phyloP scores from a whole-genome alignment of 2,329 filamentous ascomycete species.

The Hymenoscyphus fraxineus region DNA sequence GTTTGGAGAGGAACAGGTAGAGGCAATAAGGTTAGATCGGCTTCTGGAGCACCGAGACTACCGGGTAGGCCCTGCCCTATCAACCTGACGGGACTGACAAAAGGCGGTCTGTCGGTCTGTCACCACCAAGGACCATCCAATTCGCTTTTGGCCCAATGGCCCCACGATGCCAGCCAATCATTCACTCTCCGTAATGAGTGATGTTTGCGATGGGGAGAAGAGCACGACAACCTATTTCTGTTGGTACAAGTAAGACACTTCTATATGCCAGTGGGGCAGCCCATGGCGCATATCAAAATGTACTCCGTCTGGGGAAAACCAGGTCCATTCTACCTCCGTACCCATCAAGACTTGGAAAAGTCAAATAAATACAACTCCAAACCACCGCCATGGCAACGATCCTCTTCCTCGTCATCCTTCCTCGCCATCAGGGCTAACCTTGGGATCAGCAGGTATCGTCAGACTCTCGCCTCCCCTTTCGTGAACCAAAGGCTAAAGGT shows the following conservation, averaged over 20 bases:
- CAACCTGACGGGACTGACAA: background rate
- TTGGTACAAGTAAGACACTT: background rate
- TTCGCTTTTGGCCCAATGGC: background rate
- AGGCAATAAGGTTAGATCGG: background rate
- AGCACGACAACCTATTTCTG: background rate
- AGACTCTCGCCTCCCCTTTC: conserved; percentile 4
- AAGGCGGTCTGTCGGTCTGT: conserved; percentile 2
- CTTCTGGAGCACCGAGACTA: background rate
- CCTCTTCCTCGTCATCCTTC: background rate
- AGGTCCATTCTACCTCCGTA: background rate
- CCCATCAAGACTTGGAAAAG: background rate
- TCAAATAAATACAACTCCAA: background rate
- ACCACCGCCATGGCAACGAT: background rate
- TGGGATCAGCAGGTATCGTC: conserved; percentile 9
- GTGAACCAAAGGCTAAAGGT: conserved; percentile 9
- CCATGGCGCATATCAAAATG: background rate
- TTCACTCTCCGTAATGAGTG: background rate
- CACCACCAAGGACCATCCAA: background rate
- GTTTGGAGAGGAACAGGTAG: background rate
- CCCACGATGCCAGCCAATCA: background rate
- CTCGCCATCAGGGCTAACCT: background rate
- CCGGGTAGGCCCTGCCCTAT: background rate
- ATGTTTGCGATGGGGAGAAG: background rate
- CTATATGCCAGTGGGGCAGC: background rate
- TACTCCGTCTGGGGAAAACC: background rate